phyloP scores from a whole-genome alignment of 2,329 filamentous ascomycete genomes.

The Pseudogymnoascus sp. region DNA sequence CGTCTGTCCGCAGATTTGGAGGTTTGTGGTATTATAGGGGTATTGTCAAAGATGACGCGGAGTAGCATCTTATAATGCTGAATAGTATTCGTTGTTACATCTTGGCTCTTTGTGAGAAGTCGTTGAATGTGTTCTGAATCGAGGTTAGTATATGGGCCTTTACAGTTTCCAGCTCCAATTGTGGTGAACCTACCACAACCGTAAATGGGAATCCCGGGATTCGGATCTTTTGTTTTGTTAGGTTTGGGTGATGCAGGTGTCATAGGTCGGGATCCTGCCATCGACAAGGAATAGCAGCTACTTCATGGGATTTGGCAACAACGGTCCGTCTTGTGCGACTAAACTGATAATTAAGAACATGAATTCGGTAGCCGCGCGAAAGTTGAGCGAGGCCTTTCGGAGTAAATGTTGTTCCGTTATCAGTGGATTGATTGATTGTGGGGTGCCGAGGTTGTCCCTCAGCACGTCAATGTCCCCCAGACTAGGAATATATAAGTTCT shows the following conservation, averaged over 20 bases:
- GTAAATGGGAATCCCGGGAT: constrained; percentile 52
- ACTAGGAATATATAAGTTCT: not conserved
- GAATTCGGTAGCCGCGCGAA: constrained; percentile 6
- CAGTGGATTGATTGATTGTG: not conserved
- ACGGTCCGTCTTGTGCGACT: constrained; percentile 7
- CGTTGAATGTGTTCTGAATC: constrained; percentile 62
- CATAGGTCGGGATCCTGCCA: constrained; percentile 25
- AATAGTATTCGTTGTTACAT: constrained; percentile 61
- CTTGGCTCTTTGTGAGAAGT: constrained; percentile 53
- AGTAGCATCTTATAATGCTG: constrained; percentile 66
- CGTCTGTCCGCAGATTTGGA: constrained; percentile 50
- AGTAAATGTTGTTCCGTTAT: constrained; percentile 6
- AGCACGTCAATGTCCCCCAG: not conserved
- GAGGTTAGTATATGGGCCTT: constrained; percentile 24
- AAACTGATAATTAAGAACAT: constrained; percentile 7
- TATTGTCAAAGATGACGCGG: constrained; percentile 61
- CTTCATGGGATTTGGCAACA: constrained; percentile 4
- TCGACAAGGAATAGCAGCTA: constrained; percentile 13
- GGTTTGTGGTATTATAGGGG: constrained; percentile 57
- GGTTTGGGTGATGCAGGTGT: constrained; percentile 27
- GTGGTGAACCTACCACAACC: constrained; percentile 50
- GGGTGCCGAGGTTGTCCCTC: not conserved
- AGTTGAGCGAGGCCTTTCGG: constrained; percentile 8
- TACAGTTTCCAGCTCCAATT: constrained; percentile 1
- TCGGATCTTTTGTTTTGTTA: constrained; percentile 49